Base-by-base conservation (phyloP, 2,329 filamentous ascomycete genomes). In the Penicillium sp. region DNA sequence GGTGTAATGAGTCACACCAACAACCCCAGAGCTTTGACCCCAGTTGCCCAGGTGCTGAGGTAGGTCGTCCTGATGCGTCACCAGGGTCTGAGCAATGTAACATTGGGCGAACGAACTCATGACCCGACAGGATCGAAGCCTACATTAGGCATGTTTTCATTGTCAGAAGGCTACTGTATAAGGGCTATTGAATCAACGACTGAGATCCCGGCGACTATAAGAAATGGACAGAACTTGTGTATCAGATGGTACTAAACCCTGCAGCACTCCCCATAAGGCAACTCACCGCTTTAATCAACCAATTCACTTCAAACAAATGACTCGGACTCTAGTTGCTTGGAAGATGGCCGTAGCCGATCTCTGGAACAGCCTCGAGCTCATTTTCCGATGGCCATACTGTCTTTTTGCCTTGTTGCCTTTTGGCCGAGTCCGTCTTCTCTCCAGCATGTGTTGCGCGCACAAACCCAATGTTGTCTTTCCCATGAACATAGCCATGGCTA, bases 401-500 rank as follows among this genome's bases (percentile, higher is more conserved):
- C 21, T 23, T 23, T 23, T 23, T 23, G 21, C 21, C 21, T 23
- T 23, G 21, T 23, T 23, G 21, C 21, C 21, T 23, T 23, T 23
- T 23, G 21, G 21, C 21, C 21, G 21, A 23, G 21, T 23, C 21
- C 21, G 21, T 23, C 21, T 40, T 40, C 30, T 34, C 37, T 28
- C 29, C 21, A 29, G 29, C 10, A 33, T 40, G 37, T 7, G 37
- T 40, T 28, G 31, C 29, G 11, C 21, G 19, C 6, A 40, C 30
- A 28, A 40, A 34, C 9, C 13, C 19, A 28, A 28, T 20, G 15
- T 28, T n/a, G 30, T 40, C 37, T 33, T 40, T 40, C 30, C 35
- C 35, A 30, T 18, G 8, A 27, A 40, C 37, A 16, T 40, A 40
- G 19, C 43, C 47, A 41, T 53, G 49, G 23, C 47, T 48, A 13